Conservation (phyloP, 2,329 filamentous ascomycete species). For the Fusarium sp. region DNA sequence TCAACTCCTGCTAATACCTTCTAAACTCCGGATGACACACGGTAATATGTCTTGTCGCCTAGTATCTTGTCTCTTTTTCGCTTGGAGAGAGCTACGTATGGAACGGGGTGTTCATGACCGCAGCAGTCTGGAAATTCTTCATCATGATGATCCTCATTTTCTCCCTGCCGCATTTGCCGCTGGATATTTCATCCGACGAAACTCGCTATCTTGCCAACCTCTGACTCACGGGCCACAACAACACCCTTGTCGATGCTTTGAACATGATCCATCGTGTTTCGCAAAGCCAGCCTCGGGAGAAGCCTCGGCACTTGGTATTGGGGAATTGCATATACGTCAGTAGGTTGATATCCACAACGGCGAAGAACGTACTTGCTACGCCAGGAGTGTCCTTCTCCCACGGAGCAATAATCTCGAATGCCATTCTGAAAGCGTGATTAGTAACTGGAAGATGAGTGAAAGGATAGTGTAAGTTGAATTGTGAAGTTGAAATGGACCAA, state of each 20-base stretch:
- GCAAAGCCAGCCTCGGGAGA: conserved; percentile 52
- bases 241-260: conserved; percentile 49
- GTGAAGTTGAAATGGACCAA: conserved; percentile 32
- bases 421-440: conserved; percentile 40
- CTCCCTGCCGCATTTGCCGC: conserved; percentile 28
- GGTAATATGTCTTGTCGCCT: conserved; percentile 53
- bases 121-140: conserved; percentile 53
- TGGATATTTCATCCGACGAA: conserved; percentile 58
- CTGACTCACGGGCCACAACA: conserved; percentile 54
- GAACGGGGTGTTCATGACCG: conserved; percentile 53
- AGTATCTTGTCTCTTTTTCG: conserved; percentile 53
- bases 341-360: conserved; percentile 58
- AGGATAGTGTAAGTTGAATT: conserved; percentile 13
- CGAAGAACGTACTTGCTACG: conserved; percentile 55
- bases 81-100: conserved; percentile 53
- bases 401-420: conserved; percentile 49
- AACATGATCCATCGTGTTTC: conserved; percentile 52
- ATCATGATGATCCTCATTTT: conserved; percentile 38
- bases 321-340: conserved; percentile 61
- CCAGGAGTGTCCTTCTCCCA: conserved; percentile 45
- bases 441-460: background rate
- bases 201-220: conserved; percentile 51
- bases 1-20: background rate
- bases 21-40: conserved; percentile 52
- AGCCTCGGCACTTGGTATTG: conserved; percentile 49